Conservation (phyloP, 139 green algal species). For the Chlorella sp. region DNA sequence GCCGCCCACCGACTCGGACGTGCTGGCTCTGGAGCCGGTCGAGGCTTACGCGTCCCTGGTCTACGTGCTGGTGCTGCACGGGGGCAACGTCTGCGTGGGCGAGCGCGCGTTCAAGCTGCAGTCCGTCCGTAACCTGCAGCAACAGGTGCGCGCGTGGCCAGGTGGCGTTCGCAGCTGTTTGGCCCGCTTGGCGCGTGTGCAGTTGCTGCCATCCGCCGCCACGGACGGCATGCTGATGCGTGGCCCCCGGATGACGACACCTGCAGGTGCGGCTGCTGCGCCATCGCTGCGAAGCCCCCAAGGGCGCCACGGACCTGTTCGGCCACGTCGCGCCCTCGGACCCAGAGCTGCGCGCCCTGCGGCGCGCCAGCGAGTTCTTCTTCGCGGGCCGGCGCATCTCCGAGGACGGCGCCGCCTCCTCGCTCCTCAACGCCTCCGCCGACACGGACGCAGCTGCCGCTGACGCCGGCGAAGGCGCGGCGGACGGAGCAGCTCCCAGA, state of each 20-base stretch:
- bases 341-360: slow-evolving; percentile 11
- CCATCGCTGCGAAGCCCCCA: slow-evolving; percentile 21
- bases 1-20: slow-evolving; percentile 4
- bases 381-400: slow-evolving; percentile 1
- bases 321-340: slow-evolving; percentile 15
- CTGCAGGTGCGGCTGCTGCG: slow-evolving; percentile 11
- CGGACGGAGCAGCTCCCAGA: not conserved
- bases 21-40: slow-evolving; percentile 18
- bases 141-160: not conserved
- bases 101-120: slow-evolving; percentile 22
- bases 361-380: slow-evolving; percentile 11
- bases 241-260: not conserved
- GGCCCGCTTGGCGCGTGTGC: not conserved
- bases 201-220: not conserved
- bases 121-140: slow-evolving; percentile 22
- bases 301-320: slow-evolving; percentile 25
- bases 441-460: no score
- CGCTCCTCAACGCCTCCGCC: no score
- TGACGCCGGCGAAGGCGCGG: no score
- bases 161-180: not conserved
- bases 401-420: not conserved
- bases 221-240: not conserved
- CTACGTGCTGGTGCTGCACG: not conserved
- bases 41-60: slow-evolving; percentile 21
- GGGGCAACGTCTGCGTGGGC: not conserved